Conservation (phyloP, 2,329 filamentous ascomycete species). For the Drechslerella dactyloides region DNA sequence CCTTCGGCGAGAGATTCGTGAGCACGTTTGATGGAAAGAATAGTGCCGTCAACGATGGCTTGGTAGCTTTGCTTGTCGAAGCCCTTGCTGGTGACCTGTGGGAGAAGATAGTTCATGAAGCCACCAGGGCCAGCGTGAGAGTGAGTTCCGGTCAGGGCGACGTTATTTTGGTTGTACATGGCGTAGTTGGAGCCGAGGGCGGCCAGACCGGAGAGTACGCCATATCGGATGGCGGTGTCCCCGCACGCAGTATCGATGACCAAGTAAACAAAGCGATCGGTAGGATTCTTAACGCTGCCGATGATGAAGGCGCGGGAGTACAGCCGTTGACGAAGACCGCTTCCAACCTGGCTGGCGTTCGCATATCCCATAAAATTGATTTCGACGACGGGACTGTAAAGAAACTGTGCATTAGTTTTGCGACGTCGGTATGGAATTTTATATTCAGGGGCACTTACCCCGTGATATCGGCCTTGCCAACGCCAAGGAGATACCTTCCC, state of each 20-base stretch:
- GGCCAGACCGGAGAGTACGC: conserved; percentile 78
- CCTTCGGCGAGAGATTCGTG: conserved; percentile 75
- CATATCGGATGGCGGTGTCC: conserved; percentile 84
- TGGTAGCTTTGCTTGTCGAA: conserved; percentile 86
- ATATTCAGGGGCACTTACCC: conserved; percentile 57
- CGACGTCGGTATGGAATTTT: not conserved
- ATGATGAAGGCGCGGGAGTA: conserved; percentile 91
- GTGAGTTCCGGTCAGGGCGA: conserved; percentile 91
- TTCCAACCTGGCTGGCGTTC: conserved; percentile 79
- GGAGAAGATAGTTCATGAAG: conserved; percentile 92
- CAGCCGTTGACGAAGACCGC: conserved; percentile 82
- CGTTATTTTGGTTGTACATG: conserved; percentile 77
- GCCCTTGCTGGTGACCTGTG: conserved; percentile 85
- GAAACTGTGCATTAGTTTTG: conserved; percentile 60
- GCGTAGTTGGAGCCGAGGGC: conserved; percentile 70
- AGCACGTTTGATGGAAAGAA: conserved; percentile 80
- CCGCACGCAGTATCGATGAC: conserved; percentile 86
- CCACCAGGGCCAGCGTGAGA: conserved; percentile 89
- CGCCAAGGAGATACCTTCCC: conserved; percentile 68
- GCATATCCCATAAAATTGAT: conserved; percentile 93
- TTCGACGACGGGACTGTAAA: conserved; percentile 71
- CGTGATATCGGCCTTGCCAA: conserved; percentile 75
- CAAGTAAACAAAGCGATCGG: conserved; percentile 81
- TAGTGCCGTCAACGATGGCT: conserved; percentile 83
- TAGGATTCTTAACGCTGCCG: conserved; percentile 69